phyloP scores from a whole-genome alignment of 495 filamentous ascomycete genomes.

The Penicillium cosmopolitanum region DNA sequence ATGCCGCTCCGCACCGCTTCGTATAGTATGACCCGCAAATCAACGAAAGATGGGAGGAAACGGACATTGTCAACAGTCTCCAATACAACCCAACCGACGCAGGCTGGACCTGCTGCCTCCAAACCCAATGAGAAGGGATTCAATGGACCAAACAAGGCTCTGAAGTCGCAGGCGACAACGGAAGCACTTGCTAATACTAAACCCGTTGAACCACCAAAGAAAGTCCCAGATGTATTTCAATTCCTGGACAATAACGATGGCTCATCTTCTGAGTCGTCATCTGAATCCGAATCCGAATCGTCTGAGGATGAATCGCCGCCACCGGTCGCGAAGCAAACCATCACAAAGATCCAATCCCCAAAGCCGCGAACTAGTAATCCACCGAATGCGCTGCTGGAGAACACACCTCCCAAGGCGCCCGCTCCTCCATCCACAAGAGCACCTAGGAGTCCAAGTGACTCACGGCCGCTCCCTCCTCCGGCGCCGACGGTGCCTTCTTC shows the following conservation, averaged over 20 bases:
- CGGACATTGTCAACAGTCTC: conserved; percentile 37
- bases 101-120: conserved; percentile 26
- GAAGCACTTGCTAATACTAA: conserved; percentile 13
- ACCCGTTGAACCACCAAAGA: conserved; percentile 24
- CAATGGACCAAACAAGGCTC: conserved; percentile 21
- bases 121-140: conserved; percentile 20
- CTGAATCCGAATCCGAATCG: neutral
- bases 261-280: conserved; percentile 16
- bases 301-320: conserved; percentile 14
- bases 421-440: conserved; percentile 1
- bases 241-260: conserved; percentile 40
- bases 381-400: conserved; percentile 20
- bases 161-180: conserved; percentile 20
- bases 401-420: conserved; percentile 13
- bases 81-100: conserved; percentile 21
- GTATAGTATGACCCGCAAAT: conserved; percentile 31
- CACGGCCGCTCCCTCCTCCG: conserved; percentile 24
- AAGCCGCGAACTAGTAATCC: conserved; percentile 24
- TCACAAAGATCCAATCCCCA: conserved; percentile 29
- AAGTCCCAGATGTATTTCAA: conserved; percentile 47
- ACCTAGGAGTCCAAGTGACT: conserved; percentile 24
- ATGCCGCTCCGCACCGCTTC: conserved; percentile 39
- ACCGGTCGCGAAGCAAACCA: conserved; percentile 12
- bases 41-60: conserved; percentile 38
- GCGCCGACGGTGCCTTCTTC: conserved; percentile 30